Evolutionary conservation across 805 yeast genomes (phyloP), one percentile per base, ranked within the genome.

Genomic region (Barnettozyma salicaria): DNA sequence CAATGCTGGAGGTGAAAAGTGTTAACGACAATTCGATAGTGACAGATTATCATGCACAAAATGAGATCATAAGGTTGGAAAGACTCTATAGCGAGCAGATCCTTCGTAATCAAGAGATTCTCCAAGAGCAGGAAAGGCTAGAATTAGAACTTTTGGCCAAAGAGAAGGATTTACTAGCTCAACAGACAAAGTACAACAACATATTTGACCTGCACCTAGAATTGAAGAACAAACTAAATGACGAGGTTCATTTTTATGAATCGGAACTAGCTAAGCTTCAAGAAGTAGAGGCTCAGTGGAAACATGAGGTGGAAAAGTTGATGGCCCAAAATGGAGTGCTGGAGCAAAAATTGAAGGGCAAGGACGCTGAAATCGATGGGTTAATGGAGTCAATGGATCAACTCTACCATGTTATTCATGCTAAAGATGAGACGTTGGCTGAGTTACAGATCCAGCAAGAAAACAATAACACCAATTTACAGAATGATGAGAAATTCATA

Each of bases 101-200:
- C 4, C 14, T 59, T 10, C 45, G 50, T 9, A 53, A 55, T 14
- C 59, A 60, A 32, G 53, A 54, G 17, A 43, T 59, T 4, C 44
- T 50, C 11, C 50, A 52, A n/a, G 68, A 64, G 28, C 53, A 55
- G 37, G 68, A 64, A 38, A 49, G 56, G 32, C 43, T 62, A 10
- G 66, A 63, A 34, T 31, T 44, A 25, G 69, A 63, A 24, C 31
- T 67, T 6, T 34, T 43, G 19, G 16, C 37, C 9, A 60, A 56
- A 34, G 63, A 60, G 30, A 46, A 47, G 30, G 37, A 32, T 16
- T 13, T 50, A 2, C 25, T 44, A n/a, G 27, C 32, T n/a, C 35
- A 36, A 6, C 45, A 45, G 30, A 34, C 13, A 18, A 24, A 32
- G 4, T 31, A 42, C 18, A 36, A 18, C 16, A 25, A 44, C 7